A percentile compares a stretch with the other conserved stretches of the same genome.
Evolutionary conservation across 2,329 filamentous ascomycete species (phyloP).

Genomic region (Pleoardoris graminearum): DNA sequence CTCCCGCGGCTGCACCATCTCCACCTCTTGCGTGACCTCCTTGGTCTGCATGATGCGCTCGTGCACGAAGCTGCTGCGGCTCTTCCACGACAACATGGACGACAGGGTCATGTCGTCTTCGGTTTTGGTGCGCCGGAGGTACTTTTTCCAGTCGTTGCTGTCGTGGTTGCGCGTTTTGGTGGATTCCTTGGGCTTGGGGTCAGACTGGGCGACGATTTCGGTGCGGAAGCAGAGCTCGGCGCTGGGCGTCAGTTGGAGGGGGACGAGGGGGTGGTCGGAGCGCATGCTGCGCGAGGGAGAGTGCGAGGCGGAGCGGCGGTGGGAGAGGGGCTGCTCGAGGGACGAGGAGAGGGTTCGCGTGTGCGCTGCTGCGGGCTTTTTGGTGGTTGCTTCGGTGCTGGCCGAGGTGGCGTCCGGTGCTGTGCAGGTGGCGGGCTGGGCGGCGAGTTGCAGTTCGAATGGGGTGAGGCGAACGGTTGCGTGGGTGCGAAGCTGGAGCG

Average conservation of each 20-base stretch:
- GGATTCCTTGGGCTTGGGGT: not conserved
- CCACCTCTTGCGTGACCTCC: conserved; percentile 14
- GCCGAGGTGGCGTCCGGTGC: not conserved
- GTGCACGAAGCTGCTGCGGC: conserved; percentile 5
- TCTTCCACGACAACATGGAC: conserved; percentile 14
- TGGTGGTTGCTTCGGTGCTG: conserved; percentile 4
- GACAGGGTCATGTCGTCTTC: conserved; percentile 10
- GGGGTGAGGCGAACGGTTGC: conserved; percentile 12
- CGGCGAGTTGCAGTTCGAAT: conserved; percentile 12
- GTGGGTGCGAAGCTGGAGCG: conserved; percentile 12
- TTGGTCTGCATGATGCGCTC: conserved; percentile 13
- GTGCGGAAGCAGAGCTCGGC: conserved; percentile 10
- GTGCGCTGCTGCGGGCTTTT: not conserved
- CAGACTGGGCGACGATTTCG: conserved; percentile 9
- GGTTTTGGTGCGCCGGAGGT: conserved; percentile 1
- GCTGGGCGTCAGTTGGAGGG: conserved; percentile 14
- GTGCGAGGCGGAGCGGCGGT: conserved; percentile 7
- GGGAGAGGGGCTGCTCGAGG: not conserved
- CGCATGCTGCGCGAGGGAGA: conserved; percentile 8
- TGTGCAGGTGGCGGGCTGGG: not conserved
- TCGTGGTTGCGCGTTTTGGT: conserved; percentile 1
- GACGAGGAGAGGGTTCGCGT: not conserved
- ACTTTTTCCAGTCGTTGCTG: conserved; percentile 14
- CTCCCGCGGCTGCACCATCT: conserved; percentile 12
- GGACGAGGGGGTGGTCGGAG: conserved; percentile 13